A percentile compares a stretch with the other conserved stretches of the same genome.
Evolutionary conservation across 768 basidiomycete species (phyloP).

Genomic region (Hygrophoropsis aurantiaca): DNA sequence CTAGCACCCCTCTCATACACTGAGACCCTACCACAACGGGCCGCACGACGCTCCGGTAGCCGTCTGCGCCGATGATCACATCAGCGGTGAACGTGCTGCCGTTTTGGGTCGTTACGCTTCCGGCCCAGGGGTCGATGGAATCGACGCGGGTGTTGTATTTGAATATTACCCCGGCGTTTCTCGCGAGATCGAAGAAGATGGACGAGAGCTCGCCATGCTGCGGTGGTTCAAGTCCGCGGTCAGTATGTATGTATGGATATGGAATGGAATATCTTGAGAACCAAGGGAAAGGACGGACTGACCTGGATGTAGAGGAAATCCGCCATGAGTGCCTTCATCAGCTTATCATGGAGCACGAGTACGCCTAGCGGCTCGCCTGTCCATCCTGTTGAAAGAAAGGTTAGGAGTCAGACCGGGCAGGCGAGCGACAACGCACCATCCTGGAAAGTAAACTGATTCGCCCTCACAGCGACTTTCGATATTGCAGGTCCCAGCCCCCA

Average conservation of each 20-base stretch:
- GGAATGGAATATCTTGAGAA: background rate
- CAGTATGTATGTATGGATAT: too few relatives aligned
- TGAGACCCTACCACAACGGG: slow-evolving; percentile 29
- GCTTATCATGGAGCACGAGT: slow-evolving; percentile 43
- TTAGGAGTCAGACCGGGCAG: slow-evolving; percentile 16
- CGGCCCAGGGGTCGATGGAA: slow-evolving; percentile 29
- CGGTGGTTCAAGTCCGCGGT: background rate
- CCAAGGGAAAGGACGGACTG: slow-evolving; percentile 13
- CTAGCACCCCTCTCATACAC: slow-evolving; percentile 4
- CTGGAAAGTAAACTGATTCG: slow-evolving; percentile 13
- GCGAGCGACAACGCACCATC: slow-evolving; percentile 9
- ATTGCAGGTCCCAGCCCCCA: slow-evolving; percentile 53
- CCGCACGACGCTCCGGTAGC: slow-evolving; percentile 44
- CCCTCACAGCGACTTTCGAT: slow-evolving; percentile 26
- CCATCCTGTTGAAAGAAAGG: slow-evolving; percentile 31
- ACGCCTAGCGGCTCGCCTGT: slow-evolving; percentile 43
- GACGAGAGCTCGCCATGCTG: slow-evolving; percentile 55
- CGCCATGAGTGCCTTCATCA: slow-evolving; percentile 44
- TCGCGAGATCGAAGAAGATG: slow-evolving; percentile 47
- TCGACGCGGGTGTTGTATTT: slow-evolving; percentile 40
- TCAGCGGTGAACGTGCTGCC: slow-evolving; percentile 48
- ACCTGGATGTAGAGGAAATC: slow-evolving; percentile 49
- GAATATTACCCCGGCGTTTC: slow-evolving; percentile 46
- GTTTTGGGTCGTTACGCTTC: slow-evolving; percentile 29
- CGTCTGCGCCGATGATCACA: slow-evolving; percentile 62